Conservation (phyloP, 176 grass and related monocot genomes). For the Phoenix dactylifera region DNA sequence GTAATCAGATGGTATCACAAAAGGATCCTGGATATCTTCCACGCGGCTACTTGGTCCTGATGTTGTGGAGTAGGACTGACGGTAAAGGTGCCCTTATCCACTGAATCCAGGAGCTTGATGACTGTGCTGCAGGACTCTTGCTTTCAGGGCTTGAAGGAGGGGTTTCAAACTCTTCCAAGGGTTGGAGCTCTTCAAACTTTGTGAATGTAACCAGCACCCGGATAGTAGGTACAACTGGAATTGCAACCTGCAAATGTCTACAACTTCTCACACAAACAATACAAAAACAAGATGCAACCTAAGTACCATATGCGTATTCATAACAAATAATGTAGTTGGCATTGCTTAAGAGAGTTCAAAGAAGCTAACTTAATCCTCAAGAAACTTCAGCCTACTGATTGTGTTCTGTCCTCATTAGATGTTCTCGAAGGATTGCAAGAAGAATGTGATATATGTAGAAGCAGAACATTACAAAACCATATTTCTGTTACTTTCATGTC, state of each 20-base stretch:
- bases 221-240: slow-evolving; percentile 89
- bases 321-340: too few relatives aligned
- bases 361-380: too few relatives aligned
- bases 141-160: slow-evolving; percentile 64
- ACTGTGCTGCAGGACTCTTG: slow-evolving; percentile 38
- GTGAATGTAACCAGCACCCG: slow-evolving; percentile 94
- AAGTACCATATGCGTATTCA: neutral
- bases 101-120: slow-evolving; percentile 78
- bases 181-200: slow-evolving; percentile 89
- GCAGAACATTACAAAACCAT: too few relatives aligned
- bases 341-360: too few relatives aligned
- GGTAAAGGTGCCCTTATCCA: slow-evolving; percentile 90
- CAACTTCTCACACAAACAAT: neutral
- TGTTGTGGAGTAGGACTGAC: slow-evolving; percentile 44
- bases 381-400: too few relatives aligned
- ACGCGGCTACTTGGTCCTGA: slow-evolving; percentile 56
- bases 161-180: slow-evolving; percentile 65
- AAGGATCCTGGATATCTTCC: slow-evolving; percentile 84
- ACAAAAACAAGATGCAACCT: neutral
- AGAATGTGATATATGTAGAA: too few relatives aligned
- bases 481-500: too few relatives aligned
- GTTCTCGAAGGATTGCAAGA: too few relatives aligned
- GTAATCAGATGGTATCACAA: slow-evolving; percentile 70
- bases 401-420: too few relatives aligned
- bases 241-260: slow-evolving; percentile 53